These are phyloP conservation scores for Vinca minor DNA, from an alignment of 257 asterid species.

Conservation along the genomic window DNA sequence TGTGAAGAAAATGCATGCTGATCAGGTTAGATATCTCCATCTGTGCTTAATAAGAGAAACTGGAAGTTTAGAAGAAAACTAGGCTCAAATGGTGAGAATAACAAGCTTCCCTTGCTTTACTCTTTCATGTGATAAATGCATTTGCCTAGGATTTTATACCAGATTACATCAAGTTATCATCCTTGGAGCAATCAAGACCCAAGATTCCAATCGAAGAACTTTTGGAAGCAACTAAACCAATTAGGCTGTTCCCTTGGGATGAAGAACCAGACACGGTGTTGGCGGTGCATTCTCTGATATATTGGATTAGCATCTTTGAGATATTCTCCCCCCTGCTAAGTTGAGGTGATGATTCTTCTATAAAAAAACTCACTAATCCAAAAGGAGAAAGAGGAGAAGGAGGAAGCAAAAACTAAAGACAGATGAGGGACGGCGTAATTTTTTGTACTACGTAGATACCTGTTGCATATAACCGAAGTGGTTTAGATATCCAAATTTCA, in stretches of 20 bases:
- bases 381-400: too few species aligned
- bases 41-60: background rate
- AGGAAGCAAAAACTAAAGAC: too few species aligned
- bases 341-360: background rate
- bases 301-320: slow-evolving; percentile 11
- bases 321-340: slow-evolving; percentile 1
- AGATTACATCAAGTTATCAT: slow-evolving; percentile 26
- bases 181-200: slow-evolving; percentile 41
- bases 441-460: too few species aligned
- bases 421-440: too few species aligned
- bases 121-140: too few species aligned
- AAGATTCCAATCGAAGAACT: slow-evolving; percentile 40
- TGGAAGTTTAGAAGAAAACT: background rate
- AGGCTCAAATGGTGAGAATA: too few species aligned
- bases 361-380: background rate
- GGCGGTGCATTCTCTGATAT: slow-evolving; percentile 24
- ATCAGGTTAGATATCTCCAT: slow-evolving; percentile 19
- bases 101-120: too few species aligned
- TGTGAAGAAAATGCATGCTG: slow-evolving; percentile 72
- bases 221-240: slow-evolving; percentile 55
- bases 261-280: slow-evolving; percentile 43
- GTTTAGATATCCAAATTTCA: too few species aligned
- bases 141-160: slow-evolving; percentile 38
- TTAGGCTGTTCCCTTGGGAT: slow-evolving; percentile 47
- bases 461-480: too few species aligned